Evolutionary conservation across 495 filamentous ascomycete species (phyloP), one percentile per base, ranked within the genome.

Genomic region (Talaromyces adpressus): DNA sequence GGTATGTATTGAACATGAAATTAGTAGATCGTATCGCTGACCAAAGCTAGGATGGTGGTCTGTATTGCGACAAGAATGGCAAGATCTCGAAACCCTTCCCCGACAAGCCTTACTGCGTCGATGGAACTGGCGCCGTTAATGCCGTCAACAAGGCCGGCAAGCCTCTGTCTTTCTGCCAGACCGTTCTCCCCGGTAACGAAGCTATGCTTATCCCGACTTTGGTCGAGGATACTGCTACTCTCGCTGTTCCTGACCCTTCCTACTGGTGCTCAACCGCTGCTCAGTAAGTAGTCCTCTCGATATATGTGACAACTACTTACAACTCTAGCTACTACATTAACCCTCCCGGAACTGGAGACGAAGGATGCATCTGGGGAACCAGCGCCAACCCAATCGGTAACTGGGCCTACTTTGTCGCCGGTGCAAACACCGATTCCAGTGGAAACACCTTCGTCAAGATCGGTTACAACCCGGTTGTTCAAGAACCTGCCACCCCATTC

Each of bases 161-260:
- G 57, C 62, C 79, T 18, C 85, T 92, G 16, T 82, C 90, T 3
- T 89, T 92, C 72, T 94, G 91, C 70, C 91, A 94, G 70, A 94
- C 90, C 3, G 89, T 92, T 41, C 73, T 92, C 59, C 91, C 90
- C 12, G 91, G 91, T n/a, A 90, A 91, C 70, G 91, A 94, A 75
- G 87, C 89, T 61, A 94, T 94, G 91, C 77, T 92, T 65, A 94
- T 93, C 70, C 89, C 90, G 12, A 92, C 88, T 30, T 70, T 85
- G 66, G 86, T 93, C 36, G 65, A 77, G 32, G 69, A 72, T 20
- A 65, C 75, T 14, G 73, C 76, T 8, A 83, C 81, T 45, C 74
- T 94, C 41, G 89, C 91, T 59, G 89, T 93, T 52, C 90, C 91
- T 3, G 88, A 82, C 53, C 72, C 79, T 25, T 78, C 74, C 61